Evolutionary conservation across 2,329 filamentous ascomycete species (phyloP).

Genomic region (Aspergillus ruber): DNA sequence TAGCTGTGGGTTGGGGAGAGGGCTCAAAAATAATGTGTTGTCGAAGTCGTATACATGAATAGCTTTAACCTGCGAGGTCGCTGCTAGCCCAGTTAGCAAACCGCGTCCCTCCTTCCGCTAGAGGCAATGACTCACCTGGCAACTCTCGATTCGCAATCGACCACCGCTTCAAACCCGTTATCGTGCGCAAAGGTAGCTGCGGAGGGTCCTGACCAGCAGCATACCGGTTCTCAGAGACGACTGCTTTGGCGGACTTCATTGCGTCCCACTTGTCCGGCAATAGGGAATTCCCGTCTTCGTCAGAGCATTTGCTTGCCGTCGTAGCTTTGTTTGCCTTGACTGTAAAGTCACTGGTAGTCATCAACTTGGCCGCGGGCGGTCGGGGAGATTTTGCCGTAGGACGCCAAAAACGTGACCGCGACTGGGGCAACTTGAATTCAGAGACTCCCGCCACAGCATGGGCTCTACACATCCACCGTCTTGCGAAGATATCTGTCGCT

Average conservation of each 20-base stretch:
- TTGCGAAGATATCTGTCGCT: neutral
- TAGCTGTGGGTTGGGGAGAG: conserved; percentile 78
- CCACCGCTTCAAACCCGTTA: conserved; percentile 77
- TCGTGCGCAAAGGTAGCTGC: conserved; percentile 43
- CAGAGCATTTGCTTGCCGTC: conserved; percentile 4
- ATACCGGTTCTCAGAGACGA: conserved; percentile 24
- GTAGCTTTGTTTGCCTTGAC: neutral
- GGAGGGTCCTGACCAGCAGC: conserved; percentile 15
- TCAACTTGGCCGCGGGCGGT: neutral
- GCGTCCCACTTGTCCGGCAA: conserved; percentile 5
- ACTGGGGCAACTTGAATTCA: neutral
- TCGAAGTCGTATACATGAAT: conserved; percentile 98
- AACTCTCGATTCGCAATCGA: conserved; percentile 68
- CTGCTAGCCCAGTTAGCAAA: conserved; percentile 24
- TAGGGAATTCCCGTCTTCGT: conserved; percentile 1
- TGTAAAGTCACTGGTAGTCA: neutral
- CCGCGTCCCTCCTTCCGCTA: too few species aligned
- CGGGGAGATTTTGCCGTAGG: conserved; percentile 8
- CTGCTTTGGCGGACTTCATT: conserved; percentile 32
- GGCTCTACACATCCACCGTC: neutral
- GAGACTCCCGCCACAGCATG: too few species aligned
- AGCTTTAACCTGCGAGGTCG: conserved; percentile 62
- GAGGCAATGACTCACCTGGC: conserved; percentile 48
- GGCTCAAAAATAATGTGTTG: conserved; percentile 90
- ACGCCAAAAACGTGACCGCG: conserved; percentile 10